Percentiles rank a stretch among this genome's conserved stretches.
phyloP scores from a whole-genome alignment of 2,329 filamentous ascomycete species.

The Cytospora leucostoma region DNA sequence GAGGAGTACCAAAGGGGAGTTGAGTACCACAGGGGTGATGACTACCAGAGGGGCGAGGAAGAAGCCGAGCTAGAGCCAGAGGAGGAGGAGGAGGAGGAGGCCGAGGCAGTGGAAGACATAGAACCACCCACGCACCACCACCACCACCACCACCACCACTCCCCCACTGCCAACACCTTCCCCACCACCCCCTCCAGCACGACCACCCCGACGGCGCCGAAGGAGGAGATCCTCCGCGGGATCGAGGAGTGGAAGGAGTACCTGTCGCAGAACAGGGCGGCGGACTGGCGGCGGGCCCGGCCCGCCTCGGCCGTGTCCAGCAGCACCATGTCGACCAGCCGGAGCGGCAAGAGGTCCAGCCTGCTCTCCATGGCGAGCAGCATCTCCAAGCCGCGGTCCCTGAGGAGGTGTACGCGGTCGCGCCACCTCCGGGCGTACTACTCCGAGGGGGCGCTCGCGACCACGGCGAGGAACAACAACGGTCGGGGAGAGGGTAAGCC shows the following conservation, averaged over 20 bases:
- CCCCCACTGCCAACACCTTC: background rate
- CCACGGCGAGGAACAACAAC: slow-evolving; percentile 5
- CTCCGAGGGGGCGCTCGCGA: slow-evolving; percentile 17
- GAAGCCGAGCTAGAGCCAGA: background rate
- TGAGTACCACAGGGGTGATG: too few relatives aligned
- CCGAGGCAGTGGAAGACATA: too few relatives aligned
- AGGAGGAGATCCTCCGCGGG: slow-evolving; percentile 20
- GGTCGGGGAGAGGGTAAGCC: background rate
- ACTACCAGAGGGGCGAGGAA: background rate
- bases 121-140: too few relatives aligned
- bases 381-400: slow-evolving; percentile 19
- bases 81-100: background rate
- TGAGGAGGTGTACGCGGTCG: slow-evolving; percentile 22
- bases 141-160: too few relatives aligned
- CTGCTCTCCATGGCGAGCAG: slow-evolving; percentile 18
- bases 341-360: slow-evolving; percentile 20
- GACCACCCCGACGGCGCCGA: background rate
- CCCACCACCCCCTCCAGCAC: slow-evolving; percentile 13
- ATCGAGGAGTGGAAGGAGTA: slow-evolving; percentile 23
- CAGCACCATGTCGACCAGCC: slow-evolving; percentile 8
- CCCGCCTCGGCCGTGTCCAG: slow-evolving; percentile 21
- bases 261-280: slow-evolving; percentile 10
- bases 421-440: slow-evolving; percentile 27
- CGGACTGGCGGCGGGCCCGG: slow-evolving; percentile 6
- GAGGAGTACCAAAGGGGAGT: too few relatives aligned